Evolutionary conservation across 495 filamentous ascomycete genomes (phyloP).

Genomic region (Aspergillus cavernicola): DNA sequence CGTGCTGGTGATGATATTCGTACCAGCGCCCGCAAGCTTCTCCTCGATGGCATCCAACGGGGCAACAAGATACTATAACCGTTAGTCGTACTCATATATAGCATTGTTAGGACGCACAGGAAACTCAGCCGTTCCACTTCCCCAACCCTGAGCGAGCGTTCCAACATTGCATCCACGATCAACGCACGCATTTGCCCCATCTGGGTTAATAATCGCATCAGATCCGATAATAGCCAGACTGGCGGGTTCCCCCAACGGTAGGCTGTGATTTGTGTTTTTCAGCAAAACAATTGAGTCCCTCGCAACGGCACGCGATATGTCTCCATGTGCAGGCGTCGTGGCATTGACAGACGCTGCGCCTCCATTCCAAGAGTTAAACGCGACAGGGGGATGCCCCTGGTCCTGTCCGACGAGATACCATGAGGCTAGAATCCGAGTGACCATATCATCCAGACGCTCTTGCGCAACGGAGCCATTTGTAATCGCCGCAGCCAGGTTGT

Average conservation of each 20-base stretch:
- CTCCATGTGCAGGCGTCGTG: constrained; percentile 3
- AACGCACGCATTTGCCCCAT: constrained; percentile 69
- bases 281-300: constrained; percentile 58
- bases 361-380: constrained; percentile 7
- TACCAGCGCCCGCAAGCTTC: constrained; percentile 40
- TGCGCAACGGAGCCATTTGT: constrained; percentile 40
- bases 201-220: constrained; percentile 49
- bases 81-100: neutral
- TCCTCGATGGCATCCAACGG: constrained; percentile 53
- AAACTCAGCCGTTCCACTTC: constrained; percentile 54
- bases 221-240: constrained; percentile 59
- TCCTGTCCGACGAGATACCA: constrained; percentile 54
- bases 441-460: constrained; percentile 52
- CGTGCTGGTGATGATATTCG: constrained; percentile 40
- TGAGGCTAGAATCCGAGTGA: constrained; percentile 49
- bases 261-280: constrained; percentile 53
- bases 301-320: constrained; percentile 41
- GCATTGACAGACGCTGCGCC: constrained; percentile 7
- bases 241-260: constrained; percentile 50
- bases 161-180: constrained; percentile 72
- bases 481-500: constrained; percentile 40
- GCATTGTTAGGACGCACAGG: constrained; percentile 36
- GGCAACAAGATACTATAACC: constrained; percentile 42
- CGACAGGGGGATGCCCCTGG: constrained; percentile 38
- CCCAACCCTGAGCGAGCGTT: constrained; percentile 59